Conservation (phyloP, 768 basidiomycete species). For the Sistotremastrum suecicum region DNA sequence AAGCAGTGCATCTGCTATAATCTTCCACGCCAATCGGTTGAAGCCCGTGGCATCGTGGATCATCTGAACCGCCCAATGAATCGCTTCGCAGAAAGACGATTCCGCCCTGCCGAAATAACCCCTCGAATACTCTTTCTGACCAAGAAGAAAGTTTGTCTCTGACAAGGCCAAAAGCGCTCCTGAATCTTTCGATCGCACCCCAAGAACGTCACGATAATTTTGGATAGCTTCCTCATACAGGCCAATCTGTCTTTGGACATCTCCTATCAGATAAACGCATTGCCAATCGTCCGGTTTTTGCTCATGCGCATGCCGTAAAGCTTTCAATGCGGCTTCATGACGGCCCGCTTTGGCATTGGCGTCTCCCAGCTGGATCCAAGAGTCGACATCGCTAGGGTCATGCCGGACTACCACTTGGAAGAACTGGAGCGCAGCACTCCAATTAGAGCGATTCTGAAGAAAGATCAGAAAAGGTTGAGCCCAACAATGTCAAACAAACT, state of each 20-base stretch:
- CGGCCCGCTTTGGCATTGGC: slow-evolving; percentile 82
- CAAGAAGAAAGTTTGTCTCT: slow-evolving; percentile 59
- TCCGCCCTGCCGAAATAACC: slow-evolving; percentile 70
- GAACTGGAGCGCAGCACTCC: slow-evolving; percentile 60
- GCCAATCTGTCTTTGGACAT: slow-evolving; percentile 69
- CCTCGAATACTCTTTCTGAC: slow-evolving; percentile 43
- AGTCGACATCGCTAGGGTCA: slow-evolving; percentile 56
- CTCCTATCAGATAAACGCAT: slow-evolving; percentile 68
- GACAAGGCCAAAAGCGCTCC: slow-evolving; percentile 61
- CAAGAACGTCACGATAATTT: slow-evolving; percentile 44
- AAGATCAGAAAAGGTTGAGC: neutral
- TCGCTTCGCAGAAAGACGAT: slow-evolving; percentile 49
- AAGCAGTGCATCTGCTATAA: slow-evolving; percentile 60
- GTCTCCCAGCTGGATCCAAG: slow-evolving; percentile 90
- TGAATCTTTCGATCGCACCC: slow-evolving; percentile 44
- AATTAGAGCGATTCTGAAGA: slow-evolving; percentile 50
- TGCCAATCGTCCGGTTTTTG: slow-evolving; percentile 73
- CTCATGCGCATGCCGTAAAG: slow-evolving; percentile 60
- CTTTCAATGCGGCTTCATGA: slow-evolving; percentile 80
- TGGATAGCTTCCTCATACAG: slow-evolving; percentile 62
- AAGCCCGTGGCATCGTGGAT: slow-evolving; percentile 44
- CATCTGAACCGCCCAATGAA: slow-evolving; percentile 34
- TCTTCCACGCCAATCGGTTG: slow-evolving; percentile 71
- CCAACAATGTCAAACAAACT: slow-evolving; percentile 14
- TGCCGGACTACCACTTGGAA: slow-evolving; percentile 79